A percentile compares a stretch with the other conserved stretches of the same genome.
Evolutionary conservation across 441 rosid species (phyloP).

Genomic region (Adansonia gregorii): DNA sequence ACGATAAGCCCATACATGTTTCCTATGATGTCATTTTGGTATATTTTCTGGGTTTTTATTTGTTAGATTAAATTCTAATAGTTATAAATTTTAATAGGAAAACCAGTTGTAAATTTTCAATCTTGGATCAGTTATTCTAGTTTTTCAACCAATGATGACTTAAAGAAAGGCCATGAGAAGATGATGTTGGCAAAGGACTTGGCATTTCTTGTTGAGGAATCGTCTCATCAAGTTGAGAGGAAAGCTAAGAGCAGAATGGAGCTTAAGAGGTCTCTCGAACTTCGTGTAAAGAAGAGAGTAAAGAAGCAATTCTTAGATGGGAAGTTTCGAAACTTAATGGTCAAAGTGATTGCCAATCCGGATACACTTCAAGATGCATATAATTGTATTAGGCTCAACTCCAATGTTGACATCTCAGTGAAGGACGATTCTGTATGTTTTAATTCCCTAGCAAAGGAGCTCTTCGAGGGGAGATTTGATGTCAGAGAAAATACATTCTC

Average conservation of each 20-base stretch:
- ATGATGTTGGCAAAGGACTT: slow-evolving; percentile 61
- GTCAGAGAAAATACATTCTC: slow-evolving; percentile 55
- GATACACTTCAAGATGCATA: slow-evolving; percentile 80
- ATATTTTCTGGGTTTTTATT: slow-evolving; percentile 7
- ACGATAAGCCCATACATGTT: not conserved
- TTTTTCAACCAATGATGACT: slow-evolving; percentile 34
- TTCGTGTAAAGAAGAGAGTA: slow-evolving; percentile 75
- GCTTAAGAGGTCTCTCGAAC: slow-evolving; percentile 66
- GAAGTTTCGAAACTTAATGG: slow-evolving; percentile 60
- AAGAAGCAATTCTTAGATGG: slow-evolving; percentile 71
- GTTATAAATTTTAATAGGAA: slow-evolving; percentile 28
- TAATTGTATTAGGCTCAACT: slow-evolving; percentile 63
- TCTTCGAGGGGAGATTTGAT: slow-evolving; percentile 60
- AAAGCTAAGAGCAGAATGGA: slow-evolving; percentile 67
- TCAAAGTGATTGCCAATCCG: slow-evolving; percentile 63
- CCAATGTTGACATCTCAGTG: slow-evolving; percentile 51
- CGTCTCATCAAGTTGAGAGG: slow-evolving; percentile 43
- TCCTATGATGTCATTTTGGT: not conserved
- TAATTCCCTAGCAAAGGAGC: slow-evolving; percentile 64
- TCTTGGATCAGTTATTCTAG: slow-evolving; percentile 36
- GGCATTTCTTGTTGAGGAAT: slow-evolving; percentile 69
- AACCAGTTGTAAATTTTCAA: slow-evolving; percentile 23
- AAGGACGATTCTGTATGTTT: slow-evolving; percentile 41
- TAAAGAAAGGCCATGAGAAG: slow-evolving; percentile 33
- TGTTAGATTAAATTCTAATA: not conserved